A percentile compares a stretch with the other conserved stretches of the same genome.
Conservation (phyloP, 2,329 filamentous ascomycete genomes). For the Seiridium cupressi region DNA sequence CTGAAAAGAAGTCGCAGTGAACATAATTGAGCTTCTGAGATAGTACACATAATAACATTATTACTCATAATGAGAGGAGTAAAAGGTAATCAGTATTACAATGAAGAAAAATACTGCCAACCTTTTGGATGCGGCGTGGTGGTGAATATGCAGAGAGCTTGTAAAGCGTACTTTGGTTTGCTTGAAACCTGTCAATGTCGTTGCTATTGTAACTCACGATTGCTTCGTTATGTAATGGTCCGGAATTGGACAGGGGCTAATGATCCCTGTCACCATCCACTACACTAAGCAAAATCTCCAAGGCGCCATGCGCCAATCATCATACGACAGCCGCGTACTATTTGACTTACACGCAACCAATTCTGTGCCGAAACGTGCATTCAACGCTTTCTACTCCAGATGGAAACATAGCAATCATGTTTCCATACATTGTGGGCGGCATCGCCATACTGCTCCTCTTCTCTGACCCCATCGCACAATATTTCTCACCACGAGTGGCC, state of each 20-base stretch:
- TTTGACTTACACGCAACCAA: not conserved
- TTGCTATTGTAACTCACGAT: not conserved
- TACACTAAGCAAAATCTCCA: not conserved
- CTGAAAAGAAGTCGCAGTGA: constrained; percentile 25
- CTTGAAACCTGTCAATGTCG: not conserved
- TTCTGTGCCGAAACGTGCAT: constrained; percentile 2
- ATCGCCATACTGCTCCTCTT: constrained; percentile 41
- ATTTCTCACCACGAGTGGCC: constrained; percentile 28
- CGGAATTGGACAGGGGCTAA: not conserved
- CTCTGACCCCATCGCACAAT: constrained; percentile 39
- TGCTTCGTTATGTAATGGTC: constrained; percentile 1
- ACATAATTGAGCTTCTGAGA: not conserved
- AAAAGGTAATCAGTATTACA: not conserved
- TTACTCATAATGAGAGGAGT: too few relatives aligned
- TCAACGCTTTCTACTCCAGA: constrained; percentile 3
- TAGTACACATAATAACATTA: not conserved
- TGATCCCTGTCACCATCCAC: not conserved
- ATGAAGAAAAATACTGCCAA: too few relatives aligned
- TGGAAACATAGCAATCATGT: constrained; percentile 28
- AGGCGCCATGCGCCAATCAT: constrained; percentile 1
- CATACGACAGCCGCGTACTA: constrained; percentile 1
- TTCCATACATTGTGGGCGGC: constrained; percentile 42
- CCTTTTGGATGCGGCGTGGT: not conserved
- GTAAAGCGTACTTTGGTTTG: not conserved
- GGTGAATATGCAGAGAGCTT: not conserved